A percentile compares a stretch with the other conserved stretches of the same genome.
Evolutionary conservation across 1,284 basidiomycete genomes (phyloP).

Genomic region (Irpex sp.): DNA sequence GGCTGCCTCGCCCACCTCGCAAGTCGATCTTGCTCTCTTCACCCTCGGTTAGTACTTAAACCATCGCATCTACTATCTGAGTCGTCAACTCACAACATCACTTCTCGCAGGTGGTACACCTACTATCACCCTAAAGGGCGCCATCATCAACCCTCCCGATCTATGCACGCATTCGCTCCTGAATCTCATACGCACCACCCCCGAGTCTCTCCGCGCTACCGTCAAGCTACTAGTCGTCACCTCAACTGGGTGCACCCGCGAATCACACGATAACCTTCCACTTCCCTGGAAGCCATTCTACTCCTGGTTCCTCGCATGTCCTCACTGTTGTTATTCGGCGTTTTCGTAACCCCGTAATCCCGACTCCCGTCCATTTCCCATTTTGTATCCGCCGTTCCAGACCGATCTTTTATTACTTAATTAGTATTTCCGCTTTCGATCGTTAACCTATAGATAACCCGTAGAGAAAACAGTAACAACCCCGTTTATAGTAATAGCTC

Average conservation of each 20-base stretch:
- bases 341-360: too few relatives aligned
- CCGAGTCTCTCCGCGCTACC: conserved; percentile 21
- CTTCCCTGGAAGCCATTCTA: conserved; percentile 46
- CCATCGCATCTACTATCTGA: not conserved
- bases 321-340: too few relatives aligned
- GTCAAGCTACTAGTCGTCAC: conserved; percentile 48
- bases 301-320: conserved; percentile 31
- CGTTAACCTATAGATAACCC: too few relatives aligned
- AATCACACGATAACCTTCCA: conserved; percentile 44
- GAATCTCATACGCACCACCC: conserved; percentile 46
- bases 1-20: conserved; percentile 20
- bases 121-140: conserved; percentile 37
- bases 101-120: not conserved
- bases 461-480: too few relatives aligned
- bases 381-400: too few relatives aligned
- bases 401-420: too few relatives aligned
- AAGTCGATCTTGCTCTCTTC: conserved; percentile 46
- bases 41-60: conserved; percentile 41
- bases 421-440: too few relatives aligned
- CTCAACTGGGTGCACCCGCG: conserved; percentile 45
- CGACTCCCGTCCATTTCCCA: too few relatives aligned
- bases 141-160: conserved; percentile 43
- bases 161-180: conserved; percentile 48
- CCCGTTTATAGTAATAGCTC: too few relatives aligned
- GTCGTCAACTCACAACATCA: conserved; percentile 30